Base-by-base conservation (phyloP, 2,329 filamentous ascomycete species). In the Trichoderma sp. region DNA sequence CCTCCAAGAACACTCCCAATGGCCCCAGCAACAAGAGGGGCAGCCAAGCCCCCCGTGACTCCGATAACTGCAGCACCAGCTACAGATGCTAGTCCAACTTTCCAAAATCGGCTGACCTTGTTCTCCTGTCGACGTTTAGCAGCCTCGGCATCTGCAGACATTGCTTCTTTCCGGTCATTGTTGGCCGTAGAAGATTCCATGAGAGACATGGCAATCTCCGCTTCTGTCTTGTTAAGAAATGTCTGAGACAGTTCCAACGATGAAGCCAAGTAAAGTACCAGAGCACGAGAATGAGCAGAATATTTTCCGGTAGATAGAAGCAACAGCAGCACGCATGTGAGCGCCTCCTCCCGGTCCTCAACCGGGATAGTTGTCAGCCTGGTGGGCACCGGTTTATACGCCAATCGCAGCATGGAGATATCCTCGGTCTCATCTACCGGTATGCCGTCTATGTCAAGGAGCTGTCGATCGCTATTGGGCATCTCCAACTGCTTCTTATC, bases 41-140 rank as follows among this genome's bases (percentile, higher is more conserved):
- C 93, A 1, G 94, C 94, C n/a, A 97, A 83, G 2, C 94, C 94
- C 19, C 94, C 94, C 0, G 93, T 97, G 4, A 97, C 87, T 6
- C 94, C 94, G n/a, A 97, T 94, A 1, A 97, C 82, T 0, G 92
- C 92, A 1, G 94, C 94, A 12, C 94, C 94, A 0, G 92, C 93
- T 0, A 96, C 92, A 9, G 91, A 92, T 0, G 94, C 94, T 29
- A 97, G 83, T 0, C 94, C 93, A 22, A 97, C 93, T 76, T 97
- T 97, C 92, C 92, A 97, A 76, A 91, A 91, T 9, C 93, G 84
- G 22, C 87, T 84, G 9, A 85, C 80, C 72, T 91, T 88, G 65
- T 90, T 91, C 68, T 92, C 86, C 70, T 94, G 89, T 15, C 86
- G 86, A 64, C 90, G 88, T 76, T 91, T 91, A 74, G 90, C 87